Evolutionary conservation across 192 early-diverging fungal species (phyloP), one percentile per base, ranked within the genome.

Genomic region (Chytriomyces sp.): DNA sequence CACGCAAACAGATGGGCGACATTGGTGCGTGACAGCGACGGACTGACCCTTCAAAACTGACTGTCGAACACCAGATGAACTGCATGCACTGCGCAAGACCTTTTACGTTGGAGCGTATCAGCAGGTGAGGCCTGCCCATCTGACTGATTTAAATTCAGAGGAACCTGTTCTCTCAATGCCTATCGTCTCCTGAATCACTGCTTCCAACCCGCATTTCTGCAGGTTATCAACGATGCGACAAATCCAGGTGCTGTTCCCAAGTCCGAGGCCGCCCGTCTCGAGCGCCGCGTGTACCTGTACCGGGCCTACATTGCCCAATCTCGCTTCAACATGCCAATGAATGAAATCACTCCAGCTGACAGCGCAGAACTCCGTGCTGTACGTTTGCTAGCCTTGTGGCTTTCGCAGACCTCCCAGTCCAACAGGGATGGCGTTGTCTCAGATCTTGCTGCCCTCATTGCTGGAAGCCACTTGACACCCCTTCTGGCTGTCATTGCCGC

Each of bases 271-370:
- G 79, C 68, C 9, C 50, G 69, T 64, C 35, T 68, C 13, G 90
- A 94, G 69, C 87, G 88, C 45, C 82, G 91, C 78, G 84, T 88
- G 6, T 89, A 92, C 13, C 86, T 94, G 60, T 92, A 92, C 81
- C 92, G 96, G 26, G 88, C 97, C 6, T 90, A 93, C 72, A 79
- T 97, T 45, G 93, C 92, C 50, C 94, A 92, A 77, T 89, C 89
- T 69, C 89, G 93, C 61, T 87, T 89, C 84, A 84, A 86, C 43
- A 10, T 72, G 43, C 47, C 59, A 20, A 73, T 90, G 65, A 77
- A 82, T 67, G 93, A 94, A 62, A 87, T 95, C 49, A 77, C 86
- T 0, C 73, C 73, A 28, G 61, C 76, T 8, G 57, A 88, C 28
- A 67, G 77, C 61, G 75, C 84, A 10, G 89, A 91, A 49, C 90